These are phyloP conservation scores for Phaeosphaeria sp. DNA, from an alignment of 2,329 filamentous ascomycete genomes.

Conservation along the genomic window DNA sequence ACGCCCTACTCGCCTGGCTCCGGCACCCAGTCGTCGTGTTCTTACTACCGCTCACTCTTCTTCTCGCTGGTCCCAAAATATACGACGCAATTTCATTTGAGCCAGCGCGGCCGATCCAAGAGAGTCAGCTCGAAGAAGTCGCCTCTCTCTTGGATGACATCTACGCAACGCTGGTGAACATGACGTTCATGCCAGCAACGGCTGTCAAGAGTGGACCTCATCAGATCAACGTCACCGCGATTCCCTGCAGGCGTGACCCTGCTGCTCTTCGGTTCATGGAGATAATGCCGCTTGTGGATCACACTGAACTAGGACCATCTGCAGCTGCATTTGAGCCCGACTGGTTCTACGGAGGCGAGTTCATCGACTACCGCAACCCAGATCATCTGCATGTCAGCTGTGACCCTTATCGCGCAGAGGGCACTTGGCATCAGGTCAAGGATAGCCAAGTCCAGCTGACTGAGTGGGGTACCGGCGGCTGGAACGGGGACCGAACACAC, in stretches of 20 bases:
- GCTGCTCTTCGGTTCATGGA: constrained; percentile 20
- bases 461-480: constrained; percentile 16
- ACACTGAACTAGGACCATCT: not conserved
- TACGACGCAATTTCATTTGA: not conserved
- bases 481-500: constrained; percentile 16
- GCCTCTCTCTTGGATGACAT: constrained; percentile 19
- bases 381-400: constrained; percentile 6
- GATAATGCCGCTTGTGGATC: constrained; percentile 13
- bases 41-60: not conserved
- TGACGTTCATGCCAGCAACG: constrained; percentile 20
- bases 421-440: constrained; percentile 7
- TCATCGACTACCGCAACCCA: constrained; percentile 17
- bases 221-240: constrained; percentile 15
- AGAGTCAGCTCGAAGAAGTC: constrained; percentile 12
- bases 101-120: constrained; percentile 6
- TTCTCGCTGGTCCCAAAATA: not conserved
- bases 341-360: constrained; percentile 20
- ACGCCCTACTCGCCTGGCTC: not conserved
- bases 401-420: constrained; percentile 1
- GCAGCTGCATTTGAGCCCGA: not conserved
- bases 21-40: not conserved
- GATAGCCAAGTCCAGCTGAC: constrained; percentile 13
- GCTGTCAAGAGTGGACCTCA: constrained; percentile 20
- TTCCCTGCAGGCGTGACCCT: constrained; percentile 11
- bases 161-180: constrained; percentile 15